These are phyloP conservation scores for Dactylellina drechsleri DNA, from an alignment of 2,329 filamentous ascomycete genomes.

Conservation along the genomic window DNA sequence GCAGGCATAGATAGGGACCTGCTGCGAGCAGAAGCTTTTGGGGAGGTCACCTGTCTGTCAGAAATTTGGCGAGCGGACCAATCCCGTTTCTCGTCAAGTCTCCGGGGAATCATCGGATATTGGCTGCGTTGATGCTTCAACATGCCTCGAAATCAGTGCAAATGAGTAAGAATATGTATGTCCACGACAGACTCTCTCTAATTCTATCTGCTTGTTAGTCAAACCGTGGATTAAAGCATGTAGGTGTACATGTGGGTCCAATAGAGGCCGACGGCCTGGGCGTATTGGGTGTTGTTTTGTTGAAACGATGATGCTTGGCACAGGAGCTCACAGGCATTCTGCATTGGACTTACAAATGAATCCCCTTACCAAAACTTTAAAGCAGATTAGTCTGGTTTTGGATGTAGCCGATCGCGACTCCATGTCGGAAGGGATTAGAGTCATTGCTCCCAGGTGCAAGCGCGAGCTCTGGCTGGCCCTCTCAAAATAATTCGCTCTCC, in stretches of 20 bases:
- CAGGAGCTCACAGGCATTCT: slow-evolving; percentile 6
- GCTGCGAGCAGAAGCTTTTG: slow-evolving; percentile 8
- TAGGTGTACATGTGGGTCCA: slow-evolving; percentile 2
- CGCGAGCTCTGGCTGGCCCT: slow-evolving; percentile 18
- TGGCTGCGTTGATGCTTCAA: slow-evolving; percentile 25
- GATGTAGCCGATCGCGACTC: slow-evolving; percentile 45
- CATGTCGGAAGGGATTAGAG: slow-evolving; percentile 21
- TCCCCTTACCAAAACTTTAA: too few species aligned
- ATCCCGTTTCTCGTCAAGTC: slow-evolving; percentile 25
- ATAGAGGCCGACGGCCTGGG: slow-evolving; percentile 15
- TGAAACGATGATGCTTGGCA: slow-evolving; percentile 42
- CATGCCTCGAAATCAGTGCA: slow-evolving; percentile 9
- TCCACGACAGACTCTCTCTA: too few species aligned
- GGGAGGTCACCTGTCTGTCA: slow-evolving; percentile 50
- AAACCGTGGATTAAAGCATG: too few species aligned
- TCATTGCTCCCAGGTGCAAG: slow-evolving; percentile 22
- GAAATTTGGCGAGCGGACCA: slow-evolving; percentile 4
- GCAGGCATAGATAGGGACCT: neutral
- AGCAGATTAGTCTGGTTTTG: slow-evolving; percentile 1
- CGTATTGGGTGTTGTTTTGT: slow-evolving; percentile 36
- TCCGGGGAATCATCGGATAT: slow-evolving; percentile 1
- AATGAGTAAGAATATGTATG: too few species aligned
- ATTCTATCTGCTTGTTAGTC: too few species aligned
- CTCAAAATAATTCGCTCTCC: slow-evolving; percentile 27
- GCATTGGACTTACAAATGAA: slow-evolving; percentile 26